A percentile compares a stretch with the other conserved stretches of the same genome.
phyloP scores from a whole-genome alignment of 2,329 filamentous ascomycete species.

The Pseudophaeomoniella oleicola region DNA sequence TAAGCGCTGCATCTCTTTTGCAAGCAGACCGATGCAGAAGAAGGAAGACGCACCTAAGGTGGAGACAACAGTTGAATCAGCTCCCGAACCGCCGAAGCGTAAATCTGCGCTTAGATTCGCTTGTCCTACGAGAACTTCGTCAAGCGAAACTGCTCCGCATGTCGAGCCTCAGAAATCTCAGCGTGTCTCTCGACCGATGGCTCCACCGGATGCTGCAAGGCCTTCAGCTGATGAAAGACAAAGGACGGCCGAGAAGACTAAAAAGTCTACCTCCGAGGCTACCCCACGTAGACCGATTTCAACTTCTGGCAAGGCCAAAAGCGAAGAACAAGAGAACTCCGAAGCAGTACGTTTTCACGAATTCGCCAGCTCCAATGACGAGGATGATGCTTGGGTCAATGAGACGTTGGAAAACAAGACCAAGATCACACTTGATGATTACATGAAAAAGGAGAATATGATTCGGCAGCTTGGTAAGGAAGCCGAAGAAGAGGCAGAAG shows the following conservation, averaged over 20 bases:
- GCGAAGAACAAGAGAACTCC: constrained; percentile 25
- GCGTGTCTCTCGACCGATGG: no score
- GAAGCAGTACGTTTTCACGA: constrained; percentile 57
- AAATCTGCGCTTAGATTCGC: constrained; percentile 31
- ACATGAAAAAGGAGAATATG: constrained; percentile 73
- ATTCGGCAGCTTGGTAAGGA: constrained; percentile 79
- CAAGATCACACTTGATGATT: constrained; percentile 79
- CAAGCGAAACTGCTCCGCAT: not conserved
- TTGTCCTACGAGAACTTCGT: constrained; percentile 23
- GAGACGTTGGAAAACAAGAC: constrained; percentile 48
- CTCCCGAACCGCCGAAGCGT: constrained; percentile 21
- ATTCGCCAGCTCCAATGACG: constrained; percentile 68
- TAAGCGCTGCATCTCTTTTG: constrained; percentile 86
- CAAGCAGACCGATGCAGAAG: constrained; percentile 48
- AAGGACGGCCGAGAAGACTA: not conserved
- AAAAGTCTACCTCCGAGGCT: not conserved
- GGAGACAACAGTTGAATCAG: constrained; percentile 15
- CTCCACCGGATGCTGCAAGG: no score
- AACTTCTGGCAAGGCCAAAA: not conserved
- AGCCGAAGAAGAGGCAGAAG: constrained; percentile 73
- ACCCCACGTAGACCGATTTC: not conserved
- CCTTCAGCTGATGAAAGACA: not conserved
- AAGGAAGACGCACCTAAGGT: constrained; percentile 21
- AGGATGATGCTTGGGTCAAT: constrained; percentile 85
- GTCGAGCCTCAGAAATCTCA: no score